Percentiles rank a stretch among this genome's conserved stretches.
phyloP scores from a whole-genome alignment of 345 rosid species.

The Diplotaxis tenuifolia region DNA sequence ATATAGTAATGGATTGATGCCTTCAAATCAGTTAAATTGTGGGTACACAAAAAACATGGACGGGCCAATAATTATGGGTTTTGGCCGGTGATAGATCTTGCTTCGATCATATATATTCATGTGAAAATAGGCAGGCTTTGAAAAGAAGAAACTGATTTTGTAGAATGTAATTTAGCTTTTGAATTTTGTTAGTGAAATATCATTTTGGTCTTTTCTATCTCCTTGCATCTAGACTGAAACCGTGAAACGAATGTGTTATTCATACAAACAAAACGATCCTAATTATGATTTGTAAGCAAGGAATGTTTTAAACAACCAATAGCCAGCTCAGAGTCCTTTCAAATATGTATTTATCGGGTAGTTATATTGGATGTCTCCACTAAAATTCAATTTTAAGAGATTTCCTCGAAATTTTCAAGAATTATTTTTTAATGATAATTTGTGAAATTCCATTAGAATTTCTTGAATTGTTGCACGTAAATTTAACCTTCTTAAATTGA shows the following conservation, averaged over 20 bases:
- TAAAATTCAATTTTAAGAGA: background rate
- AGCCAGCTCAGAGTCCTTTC: background rate
- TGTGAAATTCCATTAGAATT: no score
- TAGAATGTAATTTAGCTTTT: background rate
- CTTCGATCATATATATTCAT: slow-evolving; percentile 16
- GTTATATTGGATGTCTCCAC: background rate
- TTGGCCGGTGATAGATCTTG: background rate
- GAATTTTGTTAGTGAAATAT: background rate
- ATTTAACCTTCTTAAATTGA: no score
- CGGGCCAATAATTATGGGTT: background rate
- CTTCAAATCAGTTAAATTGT: no score
- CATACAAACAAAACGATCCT: background rate
- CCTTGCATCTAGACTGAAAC: background rate
- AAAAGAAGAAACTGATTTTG: slow-evolving; percentile 15
- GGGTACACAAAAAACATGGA: background rate
- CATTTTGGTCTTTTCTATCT: no score
- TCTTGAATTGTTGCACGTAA: no score
- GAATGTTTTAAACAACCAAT: background rate
- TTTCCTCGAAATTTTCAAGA: background rate
- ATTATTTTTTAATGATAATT: no score
- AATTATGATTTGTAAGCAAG: background rate
- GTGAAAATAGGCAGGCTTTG: slow-evolving; percentile 13
- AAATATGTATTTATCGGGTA: background rate
- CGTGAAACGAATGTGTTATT: no score
- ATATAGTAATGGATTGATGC: background rate